These are phyloP conservation scores for Stagonosporopsis tanaceti DNA, from an alignment of 2,329 filamentous ascomycete genomes.

Conservation along the genomic window DNA sequence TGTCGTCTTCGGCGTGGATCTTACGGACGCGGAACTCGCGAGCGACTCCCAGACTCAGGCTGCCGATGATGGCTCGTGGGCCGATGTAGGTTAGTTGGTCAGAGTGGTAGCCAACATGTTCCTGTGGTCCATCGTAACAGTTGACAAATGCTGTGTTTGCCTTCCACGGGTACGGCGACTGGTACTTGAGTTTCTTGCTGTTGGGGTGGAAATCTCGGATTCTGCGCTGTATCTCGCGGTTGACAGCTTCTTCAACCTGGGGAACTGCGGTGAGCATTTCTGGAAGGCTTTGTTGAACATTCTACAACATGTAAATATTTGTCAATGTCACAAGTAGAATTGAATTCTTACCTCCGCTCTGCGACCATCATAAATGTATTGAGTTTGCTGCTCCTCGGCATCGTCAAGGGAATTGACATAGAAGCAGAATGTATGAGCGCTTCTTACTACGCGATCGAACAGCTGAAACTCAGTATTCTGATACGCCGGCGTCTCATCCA, in stretches of 20 bases:
- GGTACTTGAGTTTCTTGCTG: constrained; percentile 77
- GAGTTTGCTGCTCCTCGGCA: constrained; percentile 72
- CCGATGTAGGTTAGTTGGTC: constrained; percentile 95
- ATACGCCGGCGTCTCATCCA: constrained; percentile 76
- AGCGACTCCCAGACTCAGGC: constrained; percentile 88
- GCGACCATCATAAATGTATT: constrained; percentile 87
- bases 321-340: too few relatives aligned
- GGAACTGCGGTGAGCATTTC: constrained; percentile 74
- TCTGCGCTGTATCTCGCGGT: constrained; percentile 75
- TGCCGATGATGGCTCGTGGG: constrained; percentile 86
- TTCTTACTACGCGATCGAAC: constrained; percentile 86
- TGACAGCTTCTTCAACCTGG: constrained; percentile 78
- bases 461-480: constrained; percentile 78
- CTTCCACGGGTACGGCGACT: constrained; percentile 75
- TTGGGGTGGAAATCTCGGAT: constrained; percentile 73
- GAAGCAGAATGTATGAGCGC: constrained; percentile 83
- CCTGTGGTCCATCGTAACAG: constrained; percentile 81
- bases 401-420: constrained; percentile 81
- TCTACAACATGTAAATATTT: constrained; percentile 42
- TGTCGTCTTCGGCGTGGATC: constrained; percentile 69
- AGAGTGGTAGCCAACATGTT: constrained; percentile 90
- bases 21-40: constrained; percentile 88
- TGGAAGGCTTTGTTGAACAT: constrained; percentile 79
- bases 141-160: constrained; percentile 96
- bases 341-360: constrained; percentile 64